Evolutionary conservation across 2,329 filamentous ascomycete species (phyloP), one percentile per base, ranked within the genome.

Genomic region (Penicillium sp.): DNA sequence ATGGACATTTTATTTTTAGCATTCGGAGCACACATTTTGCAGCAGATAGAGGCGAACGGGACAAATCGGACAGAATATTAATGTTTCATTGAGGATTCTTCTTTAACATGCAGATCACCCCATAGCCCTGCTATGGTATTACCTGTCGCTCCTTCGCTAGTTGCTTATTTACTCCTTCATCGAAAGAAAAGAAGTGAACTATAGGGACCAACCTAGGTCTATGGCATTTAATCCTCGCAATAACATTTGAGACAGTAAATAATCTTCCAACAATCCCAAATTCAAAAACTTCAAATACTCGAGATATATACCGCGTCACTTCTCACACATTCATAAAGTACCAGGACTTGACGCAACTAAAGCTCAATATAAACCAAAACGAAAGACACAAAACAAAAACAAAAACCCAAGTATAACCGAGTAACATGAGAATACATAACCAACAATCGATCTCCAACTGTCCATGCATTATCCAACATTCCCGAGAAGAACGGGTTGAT

Each of bases 1-100:
- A 40, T 55, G 48, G 41, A 43, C 44, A 49, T 38, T 33, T 25
- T 47, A 23, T 23, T 47, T 50, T 48, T 39, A 43, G 33, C 46
- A 36, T 31, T 46, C 29, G 33, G 38, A 27, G 27, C 50, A 54
- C 13, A 19, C 19, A 33, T 49, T 49, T 43, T 39, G 25, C 31
- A 38, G 9, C 40, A 46, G 31, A 46, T 52, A 46, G 25, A 41
- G 41, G 21, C 40, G 23, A 40, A 34, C 16, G 8, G 19, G 29
- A 52, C 27, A 45, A 21, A 50, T n/a, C 19, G n/a, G 29, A 25
- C 10, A 25, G 4, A 25, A 27, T 9, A 34, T 33, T 44, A 27
- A 51, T 45, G 10, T n/a, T 43, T 10, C 10, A n/a, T 31, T 11
- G 8, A 21, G 8, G n/a, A 7, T 8, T n/a, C 7, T 34, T 33